These are phyloP conservation scores for Tanacetum coccineum DNA, from an alignment of 129 eudicot species.

Conservation along the genomic window DNA sequence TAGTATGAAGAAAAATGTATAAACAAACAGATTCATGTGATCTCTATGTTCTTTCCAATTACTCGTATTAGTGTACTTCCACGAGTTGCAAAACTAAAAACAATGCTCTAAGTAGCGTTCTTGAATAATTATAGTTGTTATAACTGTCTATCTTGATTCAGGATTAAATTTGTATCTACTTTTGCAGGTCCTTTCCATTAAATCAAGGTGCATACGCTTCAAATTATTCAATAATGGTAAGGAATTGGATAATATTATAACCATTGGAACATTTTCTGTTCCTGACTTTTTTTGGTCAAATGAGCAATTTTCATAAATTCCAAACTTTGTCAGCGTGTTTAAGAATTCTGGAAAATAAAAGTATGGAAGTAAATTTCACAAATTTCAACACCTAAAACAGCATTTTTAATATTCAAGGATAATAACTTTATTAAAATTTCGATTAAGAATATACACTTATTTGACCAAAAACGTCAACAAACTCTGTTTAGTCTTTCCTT, in stretches of 20 bases:
- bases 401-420: neutral
- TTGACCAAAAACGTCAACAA: constrained; percentile 23
- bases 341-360: neutral
- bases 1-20: too few relatives aligned
- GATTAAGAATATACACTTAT: neutral
- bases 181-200: constrained; percentile 70
- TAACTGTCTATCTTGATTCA: neutral
- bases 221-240: constrained; percentile 52
- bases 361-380: neutral
- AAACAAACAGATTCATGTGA: too few relatives aligned
- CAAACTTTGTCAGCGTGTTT: neutral
- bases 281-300: constrained; percentile 21
- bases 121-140: constrained; percentile 11
- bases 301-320: neutral
- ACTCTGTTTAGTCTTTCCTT: neutral
- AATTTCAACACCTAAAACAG: neutral
- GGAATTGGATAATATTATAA: constrained; percentile 13
- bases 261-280: constrained; percentile 5
- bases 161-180: constrained; percentile 3
- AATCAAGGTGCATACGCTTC: constrained; percentile 47
- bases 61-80: too few relatives aligned
- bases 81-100: neutral
- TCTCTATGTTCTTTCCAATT: too few relatives aligned
- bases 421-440: neutral
- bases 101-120: neutral